A percentile compares a stretch with the other conserved stretches of the same genome.
phyloP scores from a whole-genome alignment of 2,329 filamentous ascomycete species.

The Monosporascus ibericus region DNA sequence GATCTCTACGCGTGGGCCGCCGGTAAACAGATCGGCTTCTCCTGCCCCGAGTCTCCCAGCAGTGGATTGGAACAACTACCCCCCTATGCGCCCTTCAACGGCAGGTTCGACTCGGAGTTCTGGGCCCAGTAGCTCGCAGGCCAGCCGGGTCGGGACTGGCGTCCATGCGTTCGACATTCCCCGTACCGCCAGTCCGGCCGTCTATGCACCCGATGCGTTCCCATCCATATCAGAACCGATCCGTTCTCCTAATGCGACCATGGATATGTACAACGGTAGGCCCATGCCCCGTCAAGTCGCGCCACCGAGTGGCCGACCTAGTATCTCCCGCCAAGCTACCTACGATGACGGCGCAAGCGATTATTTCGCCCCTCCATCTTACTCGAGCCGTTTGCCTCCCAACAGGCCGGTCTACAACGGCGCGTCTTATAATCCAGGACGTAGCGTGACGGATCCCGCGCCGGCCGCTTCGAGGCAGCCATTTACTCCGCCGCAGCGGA shows the following conservation, averaged over 20 bases:
- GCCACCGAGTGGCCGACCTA: slow-evolving; percentile 16
- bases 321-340: slow-evolving; percentile 7
- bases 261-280: slow-evolving; percentile 22
- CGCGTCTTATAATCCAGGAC: slow-evolving; percentile 23
- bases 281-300: slow-evolving; percentile 17
- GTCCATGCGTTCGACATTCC: slow-evolving; percentile 13
- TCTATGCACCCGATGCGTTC: slow-evolving; percentile 18
- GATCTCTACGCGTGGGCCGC: slow-evolving; percentile 58
- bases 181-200: slow-evolving; percentile 15
- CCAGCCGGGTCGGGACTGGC: slow-evolving; percentile 18
- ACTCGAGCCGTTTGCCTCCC: slow-evolving; percentile 13
- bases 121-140: slow-evolving; percentile 13
- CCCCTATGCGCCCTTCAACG: slow-evolving; percentile 29
- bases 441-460: slow-evolving; percentile 35
- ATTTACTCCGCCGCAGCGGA: slow-evolving; percentile 33
- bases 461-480: slow-evolving; percentile 26
- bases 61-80: slow-evolving; percentile 21
- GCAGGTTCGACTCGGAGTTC: slow-evolving; percentile 30
- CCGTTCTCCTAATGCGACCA: slow-evolving; percentile 26
- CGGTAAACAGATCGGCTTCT: slow-evolving; percentile 40
- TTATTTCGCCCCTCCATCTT: slow-evolving; percentile 27
- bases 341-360: slow-evolving; percentile 21
- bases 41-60: slow-evolving; percentile 31
- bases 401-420: slow-evolving; percentile 17
- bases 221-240: slow-evolving; percentile 27